Evolutionary conservation across 2,329 filamentous ascomycete species (phyloP).

Genomic region (Cordyceps cateniannulata): DNA sequence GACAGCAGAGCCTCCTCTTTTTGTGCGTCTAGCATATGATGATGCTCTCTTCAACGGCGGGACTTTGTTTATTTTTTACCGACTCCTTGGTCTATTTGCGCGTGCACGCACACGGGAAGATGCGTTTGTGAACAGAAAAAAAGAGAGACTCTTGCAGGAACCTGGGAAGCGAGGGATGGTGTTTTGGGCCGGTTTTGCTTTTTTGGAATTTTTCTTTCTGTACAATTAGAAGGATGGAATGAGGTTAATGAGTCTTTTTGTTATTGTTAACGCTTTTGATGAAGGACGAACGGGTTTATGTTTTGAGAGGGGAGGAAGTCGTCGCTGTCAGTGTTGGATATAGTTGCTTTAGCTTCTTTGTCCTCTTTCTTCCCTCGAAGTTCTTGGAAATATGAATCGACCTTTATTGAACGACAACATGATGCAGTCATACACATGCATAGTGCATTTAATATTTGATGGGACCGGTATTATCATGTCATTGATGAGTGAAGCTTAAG

Average conservation of each 20-base stretch:
- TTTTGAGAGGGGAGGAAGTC: constrained; percentile 10
- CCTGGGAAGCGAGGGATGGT: constrained; percentile 1
- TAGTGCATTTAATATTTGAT: neutral
- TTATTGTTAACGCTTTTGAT: constrained; percentile 15
- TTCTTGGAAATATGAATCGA: constrained; percentile 18
- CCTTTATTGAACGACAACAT: constrained; percentile 13
- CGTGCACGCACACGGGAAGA: neutral
- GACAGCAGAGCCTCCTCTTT: neutral
- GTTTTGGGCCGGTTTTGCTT: neutral
- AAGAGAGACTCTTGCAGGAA: constrained; percentile 2
- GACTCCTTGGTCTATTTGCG: neutral
- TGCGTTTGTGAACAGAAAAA: neutral
- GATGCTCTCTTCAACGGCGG: constrained; percentile 1
- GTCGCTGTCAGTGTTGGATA: neutral
- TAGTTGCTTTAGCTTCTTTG: neutral
- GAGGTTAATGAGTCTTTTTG: constrained; percentile 10
- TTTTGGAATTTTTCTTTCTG: constrained; percentile 13
- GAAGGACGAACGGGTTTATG: constrained; percentile 17
- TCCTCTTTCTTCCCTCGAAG: neutral
- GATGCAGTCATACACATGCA: neutral
- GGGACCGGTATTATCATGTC: neutral
- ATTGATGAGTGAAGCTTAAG: neutral
- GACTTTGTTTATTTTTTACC: constrained; percentile 2
- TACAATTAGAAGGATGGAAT: constrained; percentile 16
- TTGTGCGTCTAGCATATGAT: neutral